phyloP scores from a whole-genome alignment of 2,329 filamentous ascomycete species.

The Xylariomycetidae sp. region DNA sequence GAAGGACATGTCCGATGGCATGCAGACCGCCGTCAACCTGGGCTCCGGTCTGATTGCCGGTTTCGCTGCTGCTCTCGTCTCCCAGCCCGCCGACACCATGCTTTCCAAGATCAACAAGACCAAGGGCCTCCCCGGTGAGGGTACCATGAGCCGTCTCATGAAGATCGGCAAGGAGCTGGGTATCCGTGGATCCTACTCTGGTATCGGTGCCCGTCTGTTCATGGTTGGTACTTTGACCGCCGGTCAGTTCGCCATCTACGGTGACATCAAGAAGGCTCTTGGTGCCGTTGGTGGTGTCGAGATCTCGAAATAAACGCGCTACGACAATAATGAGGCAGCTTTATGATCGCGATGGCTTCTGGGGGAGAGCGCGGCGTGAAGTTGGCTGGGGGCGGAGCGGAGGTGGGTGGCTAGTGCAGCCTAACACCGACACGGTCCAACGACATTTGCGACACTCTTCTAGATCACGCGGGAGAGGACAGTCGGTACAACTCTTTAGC shows the following conservation, averaged over 20 bases:
- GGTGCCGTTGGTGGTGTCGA: constrained; percentile 59
- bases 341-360: neutral
- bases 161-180: constrained; percentile 73
- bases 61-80: constrained; percentile 70
- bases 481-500: constrained; percentile 12
- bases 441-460: constrained; percentile 16
- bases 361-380: too few species aligned
- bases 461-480: constrained; percentile 5
- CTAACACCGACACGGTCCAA: too few species aligned
- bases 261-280: constrained; percentile 34
- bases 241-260: constrained; percentile 71
- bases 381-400: constrained; percentile 1
- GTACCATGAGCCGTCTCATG: constrained; percentile 63
- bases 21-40: constrained; percentile 66
- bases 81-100: constrained; percentile 75
- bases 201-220: constrained; percentile 69
- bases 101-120: constrained; percentile 80
- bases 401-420: constrained; percentile 9
- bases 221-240: constrained; percentile 65
- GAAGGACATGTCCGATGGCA: constrained; percentile 49
- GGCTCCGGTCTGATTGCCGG: constrained; percentile 69
- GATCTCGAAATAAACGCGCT: constrained; percentile 33
- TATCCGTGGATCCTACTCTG: constrained; percentile 59
- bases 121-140: constrained; percentile 66
- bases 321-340: neutral